A percentile compares a stretch with the other conserved stretches of the same genome.
Evolutionary conservation across 371 early-diverging fungal species (phyloP).

Genomic region (Lichtheimia corymbifera): DNA sequence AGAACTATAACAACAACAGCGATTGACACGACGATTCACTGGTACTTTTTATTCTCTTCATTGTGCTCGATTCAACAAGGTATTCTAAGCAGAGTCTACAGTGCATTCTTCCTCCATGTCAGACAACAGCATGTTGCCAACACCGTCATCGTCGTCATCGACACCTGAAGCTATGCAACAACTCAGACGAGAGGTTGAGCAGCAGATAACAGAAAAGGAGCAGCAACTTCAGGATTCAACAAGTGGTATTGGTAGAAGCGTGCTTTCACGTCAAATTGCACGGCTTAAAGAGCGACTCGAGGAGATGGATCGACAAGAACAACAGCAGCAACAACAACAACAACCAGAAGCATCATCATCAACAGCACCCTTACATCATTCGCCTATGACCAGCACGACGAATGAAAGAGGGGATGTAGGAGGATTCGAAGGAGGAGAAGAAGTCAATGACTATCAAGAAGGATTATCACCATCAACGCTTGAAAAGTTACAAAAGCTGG

Average conservation of each 20-base stretch:
- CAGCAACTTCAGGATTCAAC: conserved; percentile 37
- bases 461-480: conserved; percentile 16
- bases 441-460: conserved; percentile 14
- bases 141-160: conserved; percentile 44
- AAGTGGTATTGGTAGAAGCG: conserved; percentile 50
- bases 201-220: conserved; percentile 46
- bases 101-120: too few relatives aligned
- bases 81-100: too few relatives aligned
- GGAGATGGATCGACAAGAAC: conserved; percentile 30
- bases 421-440: neutral
- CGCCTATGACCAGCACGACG: neutral
- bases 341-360: conserved; percentile 12
- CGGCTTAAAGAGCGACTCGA: conserved; percentile 39
- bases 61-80: too few relatives aligned
- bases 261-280: conserved; percentile 43
- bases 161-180: conserved; percentile 18
- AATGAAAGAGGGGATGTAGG: neutral
- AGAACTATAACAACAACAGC: too few relatives aligned
- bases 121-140: conserved; percentile 26
- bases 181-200: conserved; percentile 34
- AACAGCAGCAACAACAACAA: conserved; percentile 11
- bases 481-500: conserved; percentile 9
- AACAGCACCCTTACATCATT: conserved; percentile 8
- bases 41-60: too few relatives aligned
- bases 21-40: too few relatives aligned